These are phyloP conservation scores for Bauhinia variegata DNA, from an alignment of 306 rosid species.

Conservation along the genomic window DNA sequence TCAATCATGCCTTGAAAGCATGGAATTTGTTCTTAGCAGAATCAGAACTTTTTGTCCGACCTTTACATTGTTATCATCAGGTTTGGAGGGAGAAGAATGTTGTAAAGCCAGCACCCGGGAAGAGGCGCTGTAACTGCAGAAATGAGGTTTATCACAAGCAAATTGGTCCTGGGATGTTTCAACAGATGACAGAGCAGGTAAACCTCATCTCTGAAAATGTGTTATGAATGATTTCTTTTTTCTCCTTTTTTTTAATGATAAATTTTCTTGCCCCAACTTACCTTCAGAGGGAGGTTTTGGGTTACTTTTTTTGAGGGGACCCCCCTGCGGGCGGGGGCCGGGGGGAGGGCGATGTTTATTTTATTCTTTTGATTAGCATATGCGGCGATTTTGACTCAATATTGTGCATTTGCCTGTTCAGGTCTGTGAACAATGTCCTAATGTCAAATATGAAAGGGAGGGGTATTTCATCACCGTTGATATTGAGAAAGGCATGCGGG, in stretches of 20 bases:
- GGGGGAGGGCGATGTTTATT: slow-evolving; percentile 9
- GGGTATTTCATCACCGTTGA: slow-evolving; percentile 91
- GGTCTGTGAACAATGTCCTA: slow-evolving; percentile 97
- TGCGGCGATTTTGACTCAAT: slow-evolving; percentile 22
- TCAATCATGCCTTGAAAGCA: no score
- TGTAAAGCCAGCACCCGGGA: slow-evolving; percentile 89
- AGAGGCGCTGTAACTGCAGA: slow-evolving; percentile 95
- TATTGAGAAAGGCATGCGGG: slow-evolving; percentile 99
- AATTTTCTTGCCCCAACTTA: neutral
- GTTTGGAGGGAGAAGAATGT: slow-evolving; percentile 98
- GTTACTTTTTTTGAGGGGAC: no score
- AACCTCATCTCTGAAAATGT: slow-evolving; percentile 11
- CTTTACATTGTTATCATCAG: slow-evolving; percentile 45
- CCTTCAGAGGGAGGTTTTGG: neutral
- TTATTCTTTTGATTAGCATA: slow-evolving; percentile 8
- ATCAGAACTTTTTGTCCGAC: neutral
- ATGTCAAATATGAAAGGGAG: slow-evolving; percentile 91
- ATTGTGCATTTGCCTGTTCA: slow-evolving; percentile 42
- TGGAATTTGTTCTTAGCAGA: no score
- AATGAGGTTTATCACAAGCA: slow-evolving; percentile 96
- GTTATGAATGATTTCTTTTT: no score
- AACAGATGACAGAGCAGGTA: slow-evolving; percentile 99
- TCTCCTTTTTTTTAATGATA: neutral
- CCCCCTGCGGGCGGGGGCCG: no score
- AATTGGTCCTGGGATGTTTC: slow-evolving; percentile 99